Evolutionary conservation across 2,329 filamentous ascomycete genomes (phyloP).

Genomic region (Aquanectria penicillioides): DNA sequence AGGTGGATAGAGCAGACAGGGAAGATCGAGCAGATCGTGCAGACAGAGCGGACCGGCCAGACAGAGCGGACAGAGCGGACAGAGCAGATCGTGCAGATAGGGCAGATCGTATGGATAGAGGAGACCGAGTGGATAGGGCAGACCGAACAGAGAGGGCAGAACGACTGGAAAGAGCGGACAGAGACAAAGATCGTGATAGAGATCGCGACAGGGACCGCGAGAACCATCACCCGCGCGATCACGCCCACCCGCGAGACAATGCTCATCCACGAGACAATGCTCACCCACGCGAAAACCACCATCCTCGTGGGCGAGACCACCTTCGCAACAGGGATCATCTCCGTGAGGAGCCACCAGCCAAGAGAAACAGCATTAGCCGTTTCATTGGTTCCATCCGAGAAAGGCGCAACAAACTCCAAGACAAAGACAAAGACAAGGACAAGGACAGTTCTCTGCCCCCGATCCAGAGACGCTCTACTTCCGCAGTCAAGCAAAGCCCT

Average conservation of each 20-base stretch:
- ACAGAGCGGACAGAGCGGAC: neutral
- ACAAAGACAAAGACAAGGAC: constrained; percentile 20
- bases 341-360: constrained; percentile 42
- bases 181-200: neutral
- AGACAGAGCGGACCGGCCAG: constrained; percentile 7
- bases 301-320: constrained; percentile 15
- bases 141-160: neutral
- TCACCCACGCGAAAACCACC: constrained; percentile 12
- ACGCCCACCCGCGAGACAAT: neutral
- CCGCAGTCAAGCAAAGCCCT: constrained; percentile 47
- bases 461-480: constrained; percentile 45
- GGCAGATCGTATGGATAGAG: neutral
- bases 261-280: neutral
- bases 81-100: constrained; percentile 7
- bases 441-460: constrained; percentile 31
- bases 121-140: neutral
- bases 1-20: constrained; percentile 12
- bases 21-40: constrained; percentile 11
- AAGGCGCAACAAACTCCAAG: constrained; percentile 41
- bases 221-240: neutral
- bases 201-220: constrained; percentile 9
- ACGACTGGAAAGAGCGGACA: too few species aligned
- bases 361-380: constrained; percentile 54
- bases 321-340: constrained; percentile 20
- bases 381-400: constrained; percentile 48